phyloP scores from a whole-genome alignment of 2,329 filamentous ascomycete genomes.

The Ploettnerulaceae sp. region DNA sequence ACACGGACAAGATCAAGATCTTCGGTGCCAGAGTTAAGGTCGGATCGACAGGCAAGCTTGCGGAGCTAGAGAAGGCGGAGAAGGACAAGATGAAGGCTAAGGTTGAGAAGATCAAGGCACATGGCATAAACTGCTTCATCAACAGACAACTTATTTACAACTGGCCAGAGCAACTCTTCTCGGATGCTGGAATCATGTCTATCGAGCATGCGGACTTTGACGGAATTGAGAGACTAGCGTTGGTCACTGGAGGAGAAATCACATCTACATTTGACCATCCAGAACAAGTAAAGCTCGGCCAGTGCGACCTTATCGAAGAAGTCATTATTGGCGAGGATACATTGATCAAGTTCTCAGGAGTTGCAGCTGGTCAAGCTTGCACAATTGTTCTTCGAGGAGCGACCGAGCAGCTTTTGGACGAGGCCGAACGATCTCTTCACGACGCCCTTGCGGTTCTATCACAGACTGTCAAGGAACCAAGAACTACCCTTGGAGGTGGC shows the following conservation, averaged over 20 bases:
- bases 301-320: conserved; percentile 94
- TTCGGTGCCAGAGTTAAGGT: conserved; percentile 98
- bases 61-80: conserved; percentile 97
- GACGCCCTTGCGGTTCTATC: conserved; percentile 94
- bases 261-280: conserved; percentile 97
- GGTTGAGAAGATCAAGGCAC: conserved; percentile 97
- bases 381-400: conserved; percentile 95
- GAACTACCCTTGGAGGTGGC: conserved; percentile 89
- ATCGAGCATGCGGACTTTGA: conserved; percentile 99
- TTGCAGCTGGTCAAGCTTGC: conserved; percentile 89
- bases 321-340: conserved; percentile 98
- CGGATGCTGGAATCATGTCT: conserved; percentile 94
- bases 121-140: conserved; percentile 99
- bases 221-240: conserved; percentile 87
- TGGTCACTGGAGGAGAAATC: conserved; percentile 97
- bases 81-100: conserved; percentile 99
- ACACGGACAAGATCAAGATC: conserved; percentile 99
- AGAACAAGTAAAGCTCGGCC: conserved; percentile 91
- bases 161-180: conserved; percentile 98
- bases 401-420: conserved; percentile 93
- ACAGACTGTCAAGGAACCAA: conserved; percentile 91
- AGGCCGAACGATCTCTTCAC: conserved; percentile 92
- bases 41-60: conserved; percentile 89
- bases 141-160: conserved; percentile 99
- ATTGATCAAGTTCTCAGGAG: conserved; percentile 93